Evolutionary conservation across 208 protist species (phyloP).

Genomic region (Histomonas meleagridis): DNA sequence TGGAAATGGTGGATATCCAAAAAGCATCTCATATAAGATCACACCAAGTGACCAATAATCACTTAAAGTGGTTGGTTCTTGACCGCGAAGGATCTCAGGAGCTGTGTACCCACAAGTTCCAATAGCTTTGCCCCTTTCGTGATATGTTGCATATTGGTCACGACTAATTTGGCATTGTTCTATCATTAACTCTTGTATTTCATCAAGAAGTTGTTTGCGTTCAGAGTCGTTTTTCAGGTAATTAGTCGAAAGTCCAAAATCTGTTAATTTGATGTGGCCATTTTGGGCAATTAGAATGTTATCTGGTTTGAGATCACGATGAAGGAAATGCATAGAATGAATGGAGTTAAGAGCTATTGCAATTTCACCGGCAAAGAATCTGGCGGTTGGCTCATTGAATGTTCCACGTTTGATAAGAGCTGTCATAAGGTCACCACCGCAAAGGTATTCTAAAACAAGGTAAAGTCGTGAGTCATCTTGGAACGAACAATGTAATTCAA

Average conservation of each 20-base stretch:
- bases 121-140: neutral
- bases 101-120: conserved; percentile 34
- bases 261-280: conserved; percentile 31
- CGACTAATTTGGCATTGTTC: neutral
- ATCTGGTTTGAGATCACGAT: conserved; percentile 39
- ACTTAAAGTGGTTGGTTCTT: neutral
- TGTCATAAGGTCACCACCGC: conserved; percentile 23
- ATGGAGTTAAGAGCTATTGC: neutral
- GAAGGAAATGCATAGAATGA: neutral
- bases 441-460: neutral
- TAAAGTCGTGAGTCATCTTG: conserved; percentile 39
- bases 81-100: neutral
- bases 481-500: conserved; percentile 59
- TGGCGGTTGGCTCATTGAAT: neutral
- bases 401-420: neutral
- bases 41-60: conserved; percentile 64
- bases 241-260: neutral
- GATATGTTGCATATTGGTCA: neutral
- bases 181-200: neutral
- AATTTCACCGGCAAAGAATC: conserved; percentile 27
- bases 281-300: conserved; percentile 1
- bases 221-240: neutral
- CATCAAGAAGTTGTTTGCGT: neutral
- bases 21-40: conserved; percentile 62
- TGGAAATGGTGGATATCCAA: conserved; percentile 61